Base-by-base conservation (phyloP, 306 rosid species). In the Quercus aquifolioides region DNA sequence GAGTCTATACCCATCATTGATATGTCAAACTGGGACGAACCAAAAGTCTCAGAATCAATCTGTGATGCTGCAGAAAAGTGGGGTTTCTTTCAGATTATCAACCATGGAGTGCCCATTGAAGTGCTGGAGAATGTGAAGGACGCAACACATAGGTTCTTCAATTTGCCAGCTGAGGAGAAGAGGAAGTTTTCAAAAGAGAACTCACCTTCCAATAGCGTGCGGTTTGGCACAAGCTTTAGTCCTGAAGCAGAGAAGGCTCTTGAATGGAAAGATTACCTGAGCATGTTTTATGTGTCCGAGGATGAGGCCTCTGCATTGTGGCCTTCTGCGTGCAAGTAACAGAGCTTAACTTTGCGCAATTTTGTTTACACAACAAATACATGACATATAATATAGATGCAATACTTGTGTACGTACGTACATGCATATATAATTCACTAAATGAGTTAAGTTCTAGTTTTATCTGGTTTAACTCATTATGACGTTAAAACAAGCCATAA, bases 201-300 rank as follows among this genome's bases (percentile, higher is more conserved):
- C 9, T 86, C 92, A 1, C 5, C 59, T 19, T 77, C 90, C 1
- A 84, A 73, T 2, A 74, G 79, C 60, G 87, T 89, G 60, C 73
- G 88, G 49, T 89, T 82, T 46, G 91, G 90, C 0, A 82, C 89
- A 0, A 89, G 93, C 85, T 91, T 89, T 78, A 79, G 63, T 75
- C 87, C 91, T 59, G 46, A 76, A 28, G 70, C 88, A 1, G 96
- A 91, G 87, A 87, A 82, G 71, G 91, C 89, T 11, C 69, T 89
- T 13, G 96, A 91, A 81, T 91, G 93, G 96, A 91, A 87, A 31
- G 93, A 91, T 63, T 89, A 84, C 25, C 88, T 91, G 0, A 87
- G 90, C 25, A 88, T 89, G 77, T 83, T 84, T 74, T 89, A 80
- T 81, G 89, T 83, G 31, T 89, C 89, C 17, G 90, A 91, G 21